These are phyloP conservation scores for Climacium dendroides DNA, from an alignment of 225 moss, liverwort and hornwort species.

Conservation along the genomic window DNA sequence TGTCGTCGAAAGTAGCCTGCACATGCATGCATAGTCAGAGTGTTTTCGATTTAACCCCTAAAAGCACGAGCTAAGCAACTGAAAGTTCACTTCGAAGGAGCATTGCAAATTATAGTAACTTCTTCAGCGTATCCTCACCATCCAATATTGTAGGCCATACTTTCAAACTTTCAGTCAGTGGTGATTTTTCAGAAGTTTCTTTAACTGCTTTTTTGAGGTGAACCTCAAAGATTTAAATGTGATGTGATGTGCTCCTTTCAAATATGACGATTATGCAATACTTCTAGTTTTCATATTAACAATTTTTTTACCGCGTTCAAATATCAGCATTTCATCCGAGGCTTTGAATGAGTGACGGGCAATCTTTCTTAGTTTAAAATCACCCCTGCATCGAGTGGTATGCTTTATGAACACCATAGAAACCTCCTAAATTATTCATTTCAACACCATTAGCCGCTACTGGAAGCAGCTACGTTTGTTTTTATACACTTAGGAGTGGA, in stretches of 20 bases:
- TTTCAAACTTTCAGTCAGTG: not conserved
- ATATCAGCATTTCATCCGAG: not conserved
- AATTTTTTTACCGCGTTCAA: not conserved
- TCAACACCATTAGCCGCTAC: not conserved
- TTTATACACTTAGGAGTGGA: no score
- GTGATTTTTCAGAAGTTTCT: not conserved
- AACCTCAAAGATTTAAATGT: not conserved
- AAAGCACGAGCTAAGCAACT: not conserved
- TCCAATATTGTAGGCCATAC: not conserved
- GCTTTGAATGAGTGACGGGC: not conserved
- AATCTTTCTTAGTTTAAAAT: not conserved
- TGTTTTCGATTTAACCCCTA: not conserved
- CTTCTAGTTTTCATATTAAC: not conserved
- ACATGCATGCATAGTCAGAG: not conserved
- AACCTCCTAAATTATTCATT: not conserved
- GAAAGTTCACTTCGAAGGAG: not conserved
- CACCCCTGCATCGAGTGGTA: not conserved
- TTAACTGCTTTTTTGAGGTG: no score
- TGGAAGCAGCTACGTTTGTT: not conserved
- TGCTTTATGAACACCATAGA: not conserved
- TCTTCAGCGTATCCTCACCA: not conserved
- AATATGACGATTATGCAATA: not conserved
- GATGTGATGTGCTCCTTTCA: not conserved
- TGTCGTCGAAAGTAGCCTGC: conserved; percentile 97
- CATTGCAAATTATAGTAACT: not conserved